Conservation (phyloP, 2,329 filamentous ascomycete genomes). For the Shiraia bambusicola region DNA sequence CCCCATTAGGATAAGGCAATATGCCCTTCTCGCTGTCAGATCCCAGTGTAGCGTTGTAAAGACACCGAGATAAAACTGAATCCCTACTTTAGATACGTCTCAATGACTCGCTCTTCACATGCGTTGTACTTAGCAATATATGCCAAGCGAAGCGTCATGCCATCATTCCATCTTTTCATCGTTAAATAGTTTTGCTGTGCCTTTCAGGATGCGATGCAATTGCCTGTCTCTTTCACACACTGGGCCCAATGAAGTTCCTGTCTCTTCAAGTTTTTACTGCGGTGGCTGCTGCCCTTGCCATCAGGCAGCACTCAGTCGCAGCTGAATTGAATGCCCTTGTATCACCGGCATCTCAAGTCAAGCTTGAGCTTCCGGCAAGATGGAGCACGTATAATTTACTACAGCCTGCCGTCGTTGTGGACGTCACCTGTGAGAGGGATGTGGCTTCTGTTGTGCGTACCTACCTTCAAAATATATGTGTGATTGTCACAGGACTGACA, state of each 20-base stretch:
- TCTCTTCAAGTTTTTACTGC: conserved; percentile 11
- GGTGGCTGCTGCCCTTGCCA: conserved; percentile 14
- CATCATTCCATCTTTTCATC: conserved; percentile 1
- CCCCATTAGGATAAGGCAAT: too few relatives aligned
- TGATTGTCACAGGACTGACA: conserved; percentile 1
- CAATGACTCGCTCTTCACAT: too few relatives aligned
- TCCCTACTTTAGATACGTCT: too few relatives aligned
- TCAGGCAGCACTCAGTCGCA: conserved; percentile 9
- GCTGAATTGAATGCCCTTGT: conserved; percentile 16
- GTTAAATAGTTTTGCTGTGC: conserved; percentile 6
- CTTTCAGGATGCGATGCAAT: conserved; percentile 6
- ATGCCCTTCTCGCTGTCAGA: too few relatives aligned
- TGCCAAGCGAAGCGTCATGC: conserved; percentile 2
- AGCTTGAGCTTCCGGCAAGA: conserved; percentile 16
- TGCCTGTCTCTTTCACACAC: conserved; percentile 2
- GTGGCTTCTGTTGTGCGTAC: conserved; percentile 20
- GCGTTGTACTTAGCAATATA: not conserved
- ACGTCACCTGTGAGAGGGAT: conserved; percentile 22
- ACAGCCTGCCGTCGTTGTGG: conserved; percentile 21
- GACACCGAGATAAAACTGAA: too few relatives aligned
- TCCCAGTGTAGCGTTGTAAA: too few relatives aligned
- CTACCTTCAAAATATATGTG: not conserved
- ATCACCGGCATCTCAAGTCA: conserved; percentile 14
- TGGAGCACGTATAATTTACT: conserved; percentile 28
- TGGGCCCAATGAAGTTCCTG: conserved; percentile 15